Evolutionary conservation across 192 early-diverging fungal species (phyloP), one percentile per base, ranked within the genome.

Genomic region (Backusella australiensis): DNA sequence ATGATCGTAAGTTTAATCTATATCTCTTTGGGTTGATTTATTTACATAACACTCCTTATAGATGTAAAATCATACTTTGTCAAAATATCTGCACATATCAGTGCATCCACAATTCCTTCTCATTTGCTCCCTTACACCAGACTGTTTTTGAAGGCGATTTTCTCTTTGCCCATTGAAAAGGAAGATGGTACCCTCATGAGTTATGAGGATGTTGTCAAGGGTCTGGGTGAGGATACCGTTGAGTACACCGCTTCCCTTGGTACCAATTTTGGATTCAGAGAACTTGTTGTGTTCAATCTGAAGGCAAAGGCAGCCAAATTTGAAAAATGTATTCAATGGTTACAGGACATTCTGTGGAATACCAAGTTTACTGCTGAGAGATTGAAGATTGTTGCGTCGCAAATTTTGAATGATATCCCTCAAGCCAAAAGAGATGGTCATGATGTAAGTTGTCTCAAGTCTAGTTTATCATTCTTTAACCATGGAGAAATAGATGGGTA

Each of bases 391-490:
- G 82, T 85, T 44, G 81, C 86, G 6, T 79, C 77, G 35, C 87
- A 89, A 74, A 70, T 86, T 15, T 41, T 89, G 49, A 88, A 89
- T 69, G 86, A 90, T 38, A 86, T 90, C 56, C 89, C 89, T 34
- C 69, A 79, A 46, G 67, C 84, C 21, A 90, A 90, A 65, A 81
- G 89, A 26, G 88, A 90, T 71, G 89, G 89, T 15, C 75, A 81
- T n/a, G 67, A 80, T 44, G 86, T 87, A 86, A 75, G 83, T 74
- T 14, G 32, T 32, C 32, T 32, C 32, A 32, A 3, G 32, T 32
- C 32, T 32, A 32, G 32, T 11, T 39, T 8, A 39, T 39, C 9
- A 11, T 39, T 39, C 38, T 39, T 11, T 39, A 39, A 39, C 7
- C 38, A 39, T 12, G 11, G 11, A 39, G 38, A 39, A 3, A 39